phyloP scores from a whole-genome alignment of 306 rosid genomes.

The Datisca glomerata region DNA sequence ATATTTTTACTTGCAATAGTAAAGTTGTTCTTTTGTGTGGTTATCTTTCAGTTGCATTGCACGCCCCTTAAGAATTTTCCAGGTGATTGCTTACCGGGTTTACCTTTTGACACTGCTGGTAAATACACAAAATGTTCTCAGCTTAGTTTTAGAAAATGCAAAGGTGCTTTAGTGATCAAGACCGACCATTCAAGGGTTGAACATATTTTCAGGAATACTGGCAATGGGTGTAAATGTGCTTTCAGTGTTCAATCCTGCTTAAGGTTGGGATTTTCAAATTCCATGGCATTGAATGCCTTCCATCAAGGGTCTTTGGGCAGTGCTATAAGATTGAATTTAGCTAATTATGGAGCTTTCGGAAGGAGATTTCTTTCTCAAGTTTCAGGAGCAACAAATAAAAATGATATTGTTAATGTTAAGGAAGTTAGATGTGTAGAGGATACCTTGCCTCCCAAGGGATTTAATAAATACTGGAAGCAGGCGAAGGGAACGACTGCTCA shows the following conservation, averaged over 20 bases:
- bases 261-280: slow-evolving; percentile 10
- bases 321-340: slow-evolving; percentile 12
- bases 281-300: slow-evolving; percentile 16
- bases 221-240: slow-evolving; percentile 13
- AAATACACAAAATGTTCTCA: slow-evolving; percentile 21
- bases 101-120: slow-evolving; percentile 11
- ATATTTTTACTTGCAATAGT: slow-evolving; percentile 3
- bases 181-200: slow-evolving; percentile 12
- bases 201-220: slow-evolving; percentile 12
- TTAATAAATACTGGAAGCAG: slow-evolving; percentile 20
- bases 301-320: slow-evolving; percentile 12
- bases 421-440: slow-evolving; percentile 9
- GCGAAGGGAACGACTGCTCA: slow-evolving; percentile 20
- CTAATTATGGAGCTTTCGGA: slow-evolving; percentile 19
- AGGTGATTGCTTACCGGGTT: slow-evolving; percentile 15
- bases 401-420: slow-evolving; percentile 8
- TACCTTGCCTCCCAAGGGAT: slow-evolving; percentile 4
- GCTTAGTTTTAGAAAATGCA: slow-evolving; percentile 19
- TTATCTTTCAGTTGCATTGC: slow-evolving; percentile 45
- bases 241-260: slow-evolving; percentile 6
- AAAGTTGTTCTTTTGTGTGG: not conserved
- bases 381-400: slow-evolving; percentile 7
- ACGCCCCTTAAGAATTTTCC: slow-evolving; percentile 27
- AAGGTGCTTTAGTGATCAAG: slow-evolving; percentile 16
- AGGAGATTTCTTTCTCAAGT: slow-evolving; percentile 40